Conservation (phyloP, 306 rosid genomes). For the Crotalaria pallida region DNA sequence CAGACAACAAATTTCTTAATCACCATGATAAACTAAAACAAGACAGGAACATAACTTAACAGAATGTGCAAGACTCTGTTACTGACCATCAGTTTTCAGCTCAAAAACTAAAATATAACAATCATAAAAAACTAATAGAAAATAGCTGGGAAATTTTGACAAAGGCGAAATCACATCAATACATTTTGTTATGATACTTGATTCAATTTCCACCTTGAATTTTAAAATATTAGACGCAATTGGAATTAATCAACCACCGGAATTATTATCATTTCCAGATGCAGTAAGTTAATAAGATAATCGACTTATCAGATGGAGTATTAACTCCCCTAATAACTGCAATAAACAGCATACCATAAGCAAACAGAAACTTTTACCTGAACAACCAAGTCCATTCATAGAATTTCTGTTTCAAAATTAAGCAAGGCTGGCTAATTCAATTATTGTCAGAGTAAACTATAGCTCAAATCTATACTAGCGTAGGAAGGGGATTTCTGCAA, state of each 20-base stretch:
- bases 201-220: not conserved
- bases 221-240: not conserved
- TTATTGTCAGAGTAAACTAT: not conserved
- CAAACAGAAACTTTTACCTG: not conserved
- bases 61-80: conserved; percentile 7
- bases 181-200: not conserved
- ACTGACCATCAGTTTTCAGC: conserved; percentile 1
- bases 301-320: not conserved
- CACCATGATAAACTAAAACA: conserved; percentile 15
- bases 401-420: not conserved
- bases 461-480: not conserved
- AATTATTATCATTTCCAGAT: not conserved
- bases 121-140: conserved; percentile 5
- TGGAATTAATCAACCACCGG: not conserved
- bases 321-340: not conserved
- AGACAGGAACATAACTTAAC: conserved; percentile 14
- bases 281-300: not conserved
- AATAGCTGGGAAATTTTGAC: not conserved
- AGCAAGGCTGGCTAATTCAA: not conserved
- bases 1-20: conserved; percentile 23
- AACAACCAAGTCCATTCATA: not conserved
- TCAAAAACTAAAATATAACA: not conserved
- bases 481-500: not conserved
- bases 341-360: not conserved
- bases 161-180: not conserved